Conservation (phyloP, 192 early-diverging fungal species). For the Jimgerdemannia lactiflua region DNA sequence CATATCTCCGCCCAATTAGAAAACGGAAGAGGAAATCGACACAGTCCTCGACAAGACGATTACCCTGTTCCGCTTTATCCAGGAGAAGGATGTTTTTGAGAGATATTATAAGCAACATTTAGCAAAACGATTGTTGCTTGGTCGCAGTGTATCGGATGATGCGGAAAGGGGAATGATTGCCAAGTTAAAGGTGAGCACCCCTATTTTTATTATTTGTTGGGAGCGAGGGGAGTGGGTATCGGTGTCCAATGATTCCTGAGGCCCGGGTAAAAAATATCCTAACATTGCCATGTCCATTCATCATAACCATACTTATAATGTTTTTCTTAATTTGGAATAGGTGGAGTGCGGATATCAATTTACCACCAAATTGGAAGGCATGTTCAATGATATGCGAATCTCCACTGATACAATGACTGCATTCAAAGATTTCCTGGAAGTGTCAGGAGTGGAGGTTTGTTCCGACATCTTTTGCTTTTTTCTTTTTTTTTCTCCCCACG, state of each 20-base stretch:
- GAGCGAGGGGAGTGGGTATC: no score
- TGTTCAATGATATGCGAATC: constrained; percentile 94
- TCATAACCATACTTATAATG: background rate
- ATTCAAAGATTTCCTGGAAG: constrained; percentile 56
- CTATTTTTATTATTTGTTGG: constrained; percentile 12
- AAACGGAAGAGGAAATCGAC: constrained; percentile 75
- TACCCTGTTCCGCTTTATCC: constrained; percentile 87
- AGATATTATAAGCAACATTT: constrained; percentile 98
- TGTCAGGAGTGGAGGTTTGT: constrained; percentile 24
- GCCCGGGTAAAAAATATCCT: no score
- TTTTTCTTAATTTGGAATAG: constrained; percentile 32
- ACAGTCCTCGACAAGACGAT: constrained; percentile 81
- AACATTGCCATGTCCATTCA: no score
- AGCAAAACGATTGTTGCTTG: constrained; percentile 82
- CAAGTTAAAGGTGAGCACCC: constrained; percentile 77
- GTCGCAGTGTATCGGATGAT: constrained; percentile 88
- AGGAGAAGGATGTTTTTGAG: constrained; percentile 97
- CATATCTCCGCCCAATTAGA: constrained; percentile 21
- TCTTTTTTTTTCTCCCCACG: no score
- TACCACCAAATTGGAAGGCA: constrained; percentile 95
- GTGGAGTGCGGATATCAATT: constrained; percentile 96
- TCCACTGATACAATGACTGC: constrained; percentile 70
- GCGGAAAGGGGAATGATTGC: constrained; percentile 87
- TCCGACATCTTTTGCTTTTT: background rate
- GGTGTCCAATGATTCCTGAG: no score